Conservation (phyloP, 192 early-diverging fungal genomes). For the Backusella australiensis region DNA sequence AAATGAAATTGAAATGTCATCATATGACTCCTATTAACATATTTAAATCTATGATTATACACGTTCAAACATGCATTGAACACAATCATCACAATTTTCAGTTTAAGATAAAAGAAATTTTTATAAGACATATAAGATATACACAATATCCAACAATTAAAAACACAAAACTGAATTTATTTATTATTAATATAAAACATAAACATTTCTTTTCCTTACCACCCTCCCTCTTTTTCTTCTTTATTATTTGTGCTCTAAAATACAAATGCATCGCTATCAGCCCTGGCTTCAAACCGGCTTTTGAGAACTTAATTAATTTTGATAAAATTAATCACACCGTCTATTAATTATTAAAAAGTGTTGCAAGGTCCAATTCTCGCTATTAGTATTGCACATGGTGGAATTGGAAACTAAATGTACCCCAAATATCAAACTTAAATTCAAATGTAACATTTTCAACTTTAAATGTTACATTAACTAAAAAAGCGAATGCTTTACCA, state of each 20-base stretch:
- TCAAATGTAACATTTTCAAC: constrained; percentile 76
- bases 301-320: constrained; percentile 82
- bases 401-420: constrained; percentile 28
- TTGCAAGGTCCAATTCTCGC: not conserved
- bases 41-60: too few relatives aligned
- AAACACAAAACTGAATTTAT: too few relatives aligned
- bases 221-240: constrained; percentile 51
- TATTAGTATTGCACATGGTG: not conserved
- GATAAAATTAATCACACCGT: constrained; percentile 89
- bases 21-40: too few relatives aligned
- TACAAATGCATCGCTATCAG: constrained; percentile 25
- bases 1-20: too few relatives aligned
- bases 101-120: too few relatives aligned
- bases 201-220: not conserved
- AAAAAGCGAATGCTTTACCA: constrained; percentile 78
- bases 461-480: constrained; percentile 71
- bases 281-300: constrained; percentile 84
- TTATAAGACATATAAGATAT: too few relatives aligned
- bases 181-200: too few relatives aligned
- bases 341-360: constrained; percentile 57
- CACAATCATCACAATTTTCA: too few relatives aligned
- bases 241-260: too few relatives aligned
- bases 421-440: constrained; percentile 92
- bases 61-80: too few relatives aligned
- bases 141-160: too few relatives aligned